Conservation (phyloP, 148 eudicot species). For the Talinum fruticosum region DNA sequence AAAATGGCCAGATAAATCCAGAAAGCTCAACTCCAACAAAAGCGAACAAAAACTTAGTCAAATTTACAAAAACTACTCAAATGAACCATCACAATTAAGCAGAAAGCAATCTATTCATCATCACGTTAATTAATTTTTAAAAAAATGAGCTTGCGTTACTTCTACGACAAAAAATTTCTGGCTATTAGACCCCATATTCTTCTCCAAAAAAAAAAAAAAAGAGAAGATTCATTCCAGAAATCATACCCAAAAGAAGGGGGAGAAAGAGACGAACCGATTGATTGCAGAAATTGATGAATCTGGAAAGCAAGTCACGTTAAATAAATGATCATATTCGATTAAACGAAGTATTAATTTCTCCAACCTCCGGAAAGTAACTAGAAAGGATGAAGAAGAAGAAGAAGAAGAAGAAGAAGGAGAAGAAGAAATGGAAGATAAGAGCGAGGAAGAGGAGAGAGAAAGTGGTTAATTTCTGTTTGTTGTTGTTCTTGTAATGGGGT, state of each 20-base stretch:
- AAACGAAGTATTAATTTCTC: not conserved
- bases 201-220: not conserved
- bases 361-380: too few species aligned
- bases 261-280: constrained; percentile 20
- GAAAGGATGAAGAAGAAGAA: not conserved
- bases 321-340: not conserved
- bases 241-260: not conserved
- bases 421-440: not conserved
- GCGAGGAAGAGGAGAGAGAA: not conserved
- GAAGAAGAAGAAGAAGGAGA: not conserved
- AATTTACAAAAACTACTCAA: not conserved
- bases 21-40: constrained; percentile 6
- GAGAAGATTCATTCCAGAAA: not conserved
- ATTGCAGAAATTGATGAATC: constrained; percentile 12
- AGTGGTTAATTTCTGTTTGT: not conserved
- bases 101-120: not conserved
- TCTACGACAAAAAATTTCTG: not conserved
- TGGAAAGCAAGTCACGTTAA: not conserved
- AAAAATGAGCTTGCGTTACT: not conserved
- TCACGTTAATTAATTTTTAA: not conserved
- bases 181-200: not conserved
- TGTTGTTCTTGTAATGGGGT: constrained; percentile 1
- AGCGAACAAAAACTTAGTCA: not conserved
- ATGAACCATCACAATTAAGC: constrained; percentile 4
- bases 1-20: not conserved